Base-by-base conservation (phyloP, 345 rosid species). In the Eucalyptus virginea region DNA sequence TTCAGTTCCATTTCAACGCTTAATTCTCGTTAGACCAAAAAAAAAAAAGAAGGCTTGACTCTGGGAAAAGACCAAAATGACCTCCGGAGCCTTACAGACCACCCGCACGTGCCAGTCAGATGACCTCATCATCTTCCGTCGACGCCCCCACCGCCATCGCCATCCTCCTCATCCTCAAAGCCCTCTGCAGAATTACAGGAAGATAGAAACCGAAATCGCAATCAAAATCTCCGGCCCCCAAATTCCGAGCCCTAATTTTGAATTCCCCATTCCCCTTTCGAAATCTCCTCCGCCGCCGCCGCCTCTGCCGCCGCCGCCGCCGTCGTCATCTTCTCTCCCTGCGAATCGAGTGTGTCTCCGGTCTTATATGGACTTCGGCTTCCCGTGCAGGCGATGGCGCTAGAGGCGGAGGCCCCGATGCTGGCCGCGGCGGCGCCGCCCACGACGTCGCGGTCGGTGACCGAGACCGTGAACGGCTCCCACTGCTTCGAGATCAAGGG, bases 401-500 rank as follows among this genome's bases (percentile, higher is more conserved):
- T 40, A 50, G 50, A 26, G 72, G n/a, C 30, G 45, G 89, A 56
- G 87, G 62, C 9, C 87, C 87, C 67, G 18, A 50, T 56, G 17
- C 40, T 81, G 89, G 44, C 56, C 52, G 47, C 92, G n/a, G 94
- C 69, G n/a, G 93, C 69, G 69, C 69, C 69, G 17, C 69, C 94
- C 42, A 91, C 96, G 88, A 89, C 94, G 88, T 94, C 96, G 44
- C 91, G 91, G 26, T 92, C 94, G 30, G 94, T 93, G 81, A 94
- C 94, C 16, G 95, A 94, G 89, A 94, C 96, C 88, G 90, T 93
- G 30, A 94, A 94, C 89, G 96, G 94, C 4, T 94, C 95, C 7
- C 96, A 94, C 92, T 81, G 90, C 58, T 93, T 94, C 89, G 92
- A 89, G 88, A 94, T 94, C 89, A 89, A 91, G 88, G 96, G 95